Evolutionary conservation across 2,329 filamentous ascomycete species (phyloP), one percentile per base, ranked within the genome.

Genomic region (Hypoxylon sp.): DNA sequence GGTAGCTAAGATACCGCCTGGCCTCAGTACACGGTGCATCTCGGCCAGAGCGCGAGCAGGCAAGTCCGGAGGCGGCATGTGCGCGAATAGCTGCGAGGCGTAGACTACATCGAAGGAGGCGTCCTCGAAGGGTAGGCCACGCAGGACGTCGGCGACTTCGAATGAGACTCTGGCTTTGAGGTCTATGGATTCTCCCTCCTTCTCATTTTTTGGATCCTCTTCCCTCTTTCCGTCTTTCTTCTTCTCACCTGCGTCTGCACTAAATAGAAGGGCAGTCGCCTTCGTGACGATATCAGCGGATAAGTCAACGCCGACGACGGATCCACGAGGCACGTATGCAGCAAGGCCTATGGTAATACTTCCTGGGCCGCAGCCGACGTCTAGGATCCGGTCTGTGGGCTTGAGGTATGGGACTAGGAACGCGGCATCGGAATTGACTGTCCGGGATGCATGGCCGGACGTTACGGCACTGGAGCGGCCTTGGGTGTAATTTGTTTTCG

Each of bases 341-440:
- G 36, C 36, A n/a, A 41, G 36, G 1, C 36, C 36, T 6, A 41
- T n/a, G 36, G 36, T 41, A n/a, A 41, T 41, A 3, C n/a, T 41
- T 3, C 36, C 36, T 6, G 36, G 36, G 36, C 36, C 36, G n/a
- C 36, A 41, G 36, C 36, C 36, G n/a, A 41, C 36, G 7, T 41
- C 36, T 1, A 41, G 36, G 36, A 41, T 41, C 36, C n/a, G 36
- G 36, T 41, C 36, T n/a, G 36, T 41, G 36, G 36, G n/a, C n/a
- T 41, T 41, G 36, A 41, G 36, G n/a, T 41, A 41, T 2, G 36
- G 36, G 6, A 41, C 36, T 2, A 41, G n/a, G 36, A 41, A 41
- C 36, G 36, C 36, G 36, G 36, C 36, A 5, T 41, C 36, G 36
- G 36, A 41, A n/a, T 41, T 41, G 36, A 41, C n/a, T n/a, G 36